Conservation (phyloP, 805 yeast species). For the Suhomyces pyralidae region DNA sequence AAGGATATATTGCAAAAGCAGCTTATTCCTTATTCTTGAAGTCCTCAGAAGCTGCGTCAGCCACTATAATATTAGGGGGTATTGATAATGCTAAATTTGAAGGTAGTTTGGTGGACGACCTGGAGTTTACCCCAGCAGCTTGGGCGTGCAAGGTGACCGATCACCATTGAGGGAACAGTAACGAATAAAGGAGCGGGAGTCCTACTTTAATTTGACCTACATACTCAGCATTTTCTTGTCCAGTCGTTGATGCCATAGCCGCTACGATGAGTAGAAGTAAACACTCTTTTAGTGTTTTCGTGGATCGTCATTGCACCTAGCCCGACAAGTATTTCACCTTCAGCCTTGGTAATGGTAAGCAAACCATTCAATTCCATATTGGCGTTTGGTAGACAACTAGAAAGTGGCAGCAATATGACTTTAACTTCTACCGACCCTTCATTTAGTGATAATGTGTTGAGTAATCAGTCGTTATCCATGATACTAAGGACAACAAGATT, state of each 20-base stretch:
- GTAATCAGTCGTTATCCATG: slow-evolving; percentile 53
- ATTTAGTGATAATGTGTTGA: slow-evolving; percentile 53
- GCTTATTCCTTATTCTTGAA: slow-evolving; percentile 16
- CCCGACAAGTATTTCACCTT: slow-evolving; percentile 7
- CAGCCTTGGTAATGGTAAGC: slow-evolving; percentile 2
- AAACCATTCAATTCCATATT: slow-evolving; percentile 2
- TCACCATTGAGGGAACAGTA: not conserved
- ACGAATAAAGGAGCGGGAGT: not conserved
- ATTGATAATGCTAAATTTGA: slow-evolving; percentile 16
- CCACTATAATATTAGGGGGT: slow-evolving; percentile 19
- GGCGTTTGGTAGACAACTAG: not conserved
- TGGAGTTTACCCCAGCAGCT: not conserved
- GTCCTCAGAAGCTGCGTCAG: slow-evolving; percentile 2
- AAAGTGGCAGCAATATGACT: not conserved
- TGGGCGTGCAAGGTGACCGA: not conserved
- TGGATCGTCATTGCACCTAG: slow-evolving; percentile 2
- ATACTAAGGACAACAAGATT: slow-evolving; percentile 43
- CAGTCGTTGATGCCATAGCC: not conserved
- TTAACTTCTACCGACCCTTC: slow-evolving; percentile 11
- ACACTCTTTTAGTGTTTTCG: not conserved
- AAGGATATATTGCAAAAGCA: slow-evolving; percentile 8
- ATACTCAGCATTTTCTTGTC: not conserved
- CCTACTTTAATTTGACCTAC: not conserved
- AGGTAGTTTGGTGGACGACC: not conserved
- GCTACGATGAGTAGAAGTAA: not conserved